Evolutionary conservation across 345 rosid genomes (phyloP).

Genomic region (Physaria fendleri): DNA sequence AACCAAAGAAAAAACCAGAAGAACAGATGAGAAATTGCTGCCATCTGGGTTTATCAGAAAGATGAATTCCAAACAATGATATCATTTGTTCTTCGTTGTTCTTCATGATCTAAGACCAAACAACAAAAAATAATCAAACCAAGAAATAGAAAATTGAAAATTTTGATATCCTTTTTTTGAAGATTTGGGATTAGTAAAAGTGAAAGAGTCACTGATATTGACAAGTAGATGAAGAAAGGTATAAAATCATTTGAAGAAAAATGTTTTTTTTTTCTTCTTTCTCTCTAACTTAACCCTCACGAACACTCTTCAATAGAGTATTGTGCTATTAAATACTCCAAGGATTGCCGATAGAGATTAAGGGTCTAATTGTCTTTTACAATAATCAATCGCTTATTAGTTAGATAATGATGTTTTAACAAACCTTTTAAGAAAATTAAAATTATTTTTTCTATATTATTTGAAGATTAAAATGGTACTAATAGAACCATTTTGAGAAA

Average conservation of each 20-base stretch:
- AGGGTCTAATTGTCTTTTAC: not conserved
- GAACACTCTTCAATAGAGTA: conserved; percentile 1
- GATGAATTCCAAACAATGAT: conserved; percentile 64
- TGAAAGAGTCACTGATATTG: conserved; percentile 24
- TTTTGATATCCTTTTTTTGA: not conserved
- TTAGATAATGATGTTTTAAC: no score
- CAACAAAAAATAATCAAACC: not conserved
- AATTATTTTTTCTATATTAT: no score
- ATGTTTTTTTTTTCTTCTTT: not conserved
- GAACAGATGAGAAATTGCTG: conserved; percentile 83
- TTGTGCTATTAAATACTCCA: not conserved
- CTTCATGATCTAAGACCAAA: conserved; percentile 38
- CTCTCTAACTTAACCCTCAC: conserved; percentile 22
- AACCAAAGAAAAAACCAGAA: conserved; percentile 93
- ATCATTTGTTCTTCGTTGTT: conserved; percentile 51
- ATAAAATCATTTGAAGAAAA: conserved; percentile 13
- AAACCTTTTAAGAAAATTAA: no score
- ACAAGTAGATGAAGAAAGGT: conserved; percentile 35
- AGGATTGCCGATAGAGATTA: not conserved
- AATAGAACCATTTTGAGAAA: no score
- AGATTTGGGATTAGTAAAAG: conserved; percentile 6
- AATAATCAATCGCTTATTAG: not conserved
- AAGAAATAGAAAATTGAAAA: not conserved
- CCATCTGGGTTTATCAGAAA: conserved; percentile 67
- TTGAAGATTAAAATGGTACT: no score